Percentiles rank a stretch among this genome's conserved stretches.
Evolutionary conservation across 371 early-diverging fungal species (phyloP).

Genomic region (Umbelopsis sp.): DNA sequence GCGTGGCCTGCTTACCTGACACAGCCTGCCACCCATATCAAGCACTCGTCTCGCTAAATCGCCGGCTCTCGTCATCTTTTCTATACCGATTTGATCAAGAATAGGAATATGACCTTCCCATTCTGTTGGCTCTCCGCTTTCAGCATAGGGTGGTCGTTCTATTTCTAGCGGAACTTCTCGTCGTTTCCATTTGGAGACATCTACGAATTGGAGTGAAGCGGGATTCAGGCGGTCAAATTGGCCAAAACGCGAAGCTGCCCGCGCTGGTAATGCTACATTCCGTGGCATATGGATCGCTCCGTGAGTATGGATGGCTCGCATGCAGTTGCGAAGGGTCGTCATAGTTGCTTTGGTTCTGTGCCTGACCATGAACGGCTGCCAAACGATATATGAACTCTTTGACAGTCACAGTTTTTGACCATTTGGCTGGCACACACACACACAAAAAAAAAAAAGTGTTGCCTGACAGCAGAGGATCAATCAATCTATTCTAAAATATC

Average conservation of each 20-base stretch:
- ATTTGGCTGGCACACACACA: background rate
- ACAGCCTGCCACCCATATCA: slow-evolving; percentile 49
- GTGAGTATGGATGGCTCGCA: background rate
- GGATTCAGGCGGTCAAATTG: slow-evolving; percentile 1
- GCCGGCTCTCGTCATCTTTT: slow-evolving; percentile 71
- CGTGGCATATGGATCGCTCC: background rate
- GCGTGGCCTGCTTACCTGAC: slow-evolving; percentile 28
- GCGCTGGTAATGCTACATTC: background rate
- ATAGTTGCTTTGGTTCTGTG: background rate
- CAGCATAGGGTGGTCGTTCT: slow-evolving; percentile 75
- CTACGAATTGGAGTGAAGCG: slow-evolving; percentile 11
- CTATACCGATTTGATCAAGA: slow-evolving; percentile 54
- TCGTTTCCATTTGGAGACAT: slow-evolving; percentile 43
- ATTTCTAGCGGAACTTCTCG: slow-evolving; percentile 73
- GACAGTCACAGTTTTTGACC: background rate
- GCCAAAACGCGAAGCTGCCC: background rate
- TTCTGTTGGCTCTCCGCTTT: slow-evolving; percentile 58
- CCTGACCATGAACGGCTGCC: background rate
- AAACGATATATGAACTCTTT: background rate
- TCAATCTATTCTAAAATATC: background rate
- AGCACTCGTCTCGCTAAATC: slow-evolving; percentile 69
- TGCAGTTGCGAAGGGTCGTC: background rate
- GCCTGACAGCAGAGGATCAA: background rate
- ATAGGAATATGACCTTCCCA: slow-evolving; percentile 55
- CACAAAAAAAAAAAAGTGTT: background rate